A percentile compares a stretch with the other conserved stretches of the same genome.
Conservation (phyloP, 2,329 filamentous ascomycete genomes). For the Lasiodiplodia sp. region DNA sequence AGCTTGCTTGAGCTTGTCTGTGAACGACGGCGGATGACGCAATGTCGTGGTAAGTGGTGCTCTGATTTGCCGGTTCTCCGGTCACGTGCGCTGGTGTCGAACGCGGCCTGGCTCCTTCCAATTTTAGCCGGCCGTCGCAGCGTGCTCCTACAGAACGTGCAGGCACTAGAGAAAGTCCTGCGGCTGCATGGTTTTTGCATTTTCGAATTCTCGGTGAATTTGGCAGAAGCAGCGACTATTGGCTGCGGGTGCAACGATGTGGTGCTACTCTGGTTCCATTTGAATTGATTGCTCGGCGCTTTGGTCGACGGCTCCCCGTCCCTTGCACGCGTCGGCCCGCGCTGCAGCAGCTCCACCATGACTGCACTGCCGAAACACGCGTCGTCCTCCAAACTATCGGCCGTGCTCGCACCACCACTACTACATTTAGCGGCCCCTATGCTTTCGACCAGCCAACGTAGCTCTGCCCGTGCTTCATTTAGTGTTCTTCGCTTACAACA, state of each 20-base stretch:
- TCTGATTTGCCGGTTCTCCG: neutral
- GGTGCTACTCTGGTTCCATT: neutral
- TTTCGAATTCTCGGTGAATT: neutral
- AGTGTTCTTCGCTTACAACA: neutral
- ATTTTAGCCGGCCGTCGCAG: neutral
- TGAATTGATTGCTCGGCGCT: neutral
- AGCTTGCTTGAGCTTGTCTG: slow-evolving; percentile 13
- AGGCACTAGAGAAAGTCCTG: neutral
- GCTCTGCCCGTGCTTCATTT: neutral
- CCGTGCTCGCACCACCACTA: neutral
- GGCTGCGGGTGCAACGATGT: neutral
- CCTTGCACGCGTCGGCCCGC: slow-evolving; percentile 9
- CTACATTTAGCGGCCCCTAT: neutral
- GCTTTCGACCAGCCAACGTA: too few relatives aligned
- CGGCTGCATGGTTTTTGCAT: neutral
- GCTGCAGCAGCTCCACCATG: neutral
- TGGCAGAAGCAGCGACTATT: neutral
- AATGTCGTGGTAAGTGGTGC: neutral
- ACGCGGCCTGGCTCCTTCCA: neutral
- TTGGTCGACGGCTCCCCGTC: neutral
- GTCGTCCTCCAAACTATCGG: neutral
- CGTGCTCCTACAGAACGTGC: neutral
- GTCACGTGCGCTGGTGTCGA: slow-evolving; percentile 16
- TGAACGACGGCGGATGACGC: slow-evolving; percentile 1
- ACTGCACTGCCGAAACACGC: neutral